These are phyloP conservation scores for Penicillium fimorum DNA, from an alignment of 495 filamentous ascomycete genomes.

Conservation along the genomic window DNA sequence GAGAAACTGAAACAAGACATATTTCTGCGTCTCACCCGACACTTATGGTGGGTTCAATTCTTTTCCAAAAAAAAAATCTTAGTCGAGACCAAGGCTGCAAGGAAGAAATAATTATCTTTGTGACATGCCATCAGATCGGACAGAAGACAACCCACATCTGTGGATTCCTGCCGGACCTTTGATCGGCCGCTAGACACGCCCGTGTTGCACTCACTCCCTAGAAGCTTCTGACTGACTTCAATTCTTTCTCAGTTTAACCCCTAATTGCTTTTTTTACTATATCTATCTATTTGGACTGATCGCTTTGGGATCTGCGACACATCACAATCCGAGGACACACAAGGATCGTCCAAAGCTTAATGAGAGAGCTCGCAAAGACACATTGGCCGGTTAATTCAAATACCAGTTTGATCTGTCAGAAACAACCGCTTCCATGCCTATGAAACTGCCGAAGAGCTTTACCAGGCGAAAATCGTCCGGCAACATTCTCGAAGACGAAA, in stretches of 20 bases:
- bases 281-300: constrained; percentile 19
- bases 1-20: constrained; percentile 7
- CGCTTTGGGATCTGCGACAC: constrained; percentile 23
- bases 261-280: constrained; percentile 4
- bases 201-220: constrained; percentile 13
- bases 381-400: not conserved
- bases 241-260: constrained; percentile 6
- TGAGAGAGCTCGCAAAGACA: constrained; percentile 14
- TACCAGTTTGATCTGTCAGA: not conserved
- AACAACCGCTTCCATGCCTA: constrained; percentile 54
- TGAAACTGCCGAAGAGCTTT: constrained; percentile 66
- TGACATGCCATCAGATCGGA: constrained; percentile 19
- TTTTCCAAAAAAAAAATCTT: not conserved
- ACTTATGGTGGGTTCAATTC: not conserved
- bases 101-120: constrained; percentile 11
- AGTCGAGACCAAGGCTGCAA: not conserved
- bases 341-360: constrained; percentile 12
- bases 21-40: not conserved
- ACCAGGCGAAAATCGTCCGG: constrained; percentile 66
- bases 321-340: constrained; percentile 12
- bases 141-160: constrained; percentile 20
- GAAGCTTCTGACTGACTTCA: constrained; percentile 17
- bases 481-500: constrained; percentile 59
- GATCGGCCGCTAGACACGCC: constrained; percentile 30
- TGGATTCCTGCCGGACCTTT: constrained; percentile 27